A percentile compares a stretch with the other conserved stretches of the same genome.
Conservation (phyloP, 2,329 filamentous ascomycete species). For the Alternaria infectoria region DNA sequence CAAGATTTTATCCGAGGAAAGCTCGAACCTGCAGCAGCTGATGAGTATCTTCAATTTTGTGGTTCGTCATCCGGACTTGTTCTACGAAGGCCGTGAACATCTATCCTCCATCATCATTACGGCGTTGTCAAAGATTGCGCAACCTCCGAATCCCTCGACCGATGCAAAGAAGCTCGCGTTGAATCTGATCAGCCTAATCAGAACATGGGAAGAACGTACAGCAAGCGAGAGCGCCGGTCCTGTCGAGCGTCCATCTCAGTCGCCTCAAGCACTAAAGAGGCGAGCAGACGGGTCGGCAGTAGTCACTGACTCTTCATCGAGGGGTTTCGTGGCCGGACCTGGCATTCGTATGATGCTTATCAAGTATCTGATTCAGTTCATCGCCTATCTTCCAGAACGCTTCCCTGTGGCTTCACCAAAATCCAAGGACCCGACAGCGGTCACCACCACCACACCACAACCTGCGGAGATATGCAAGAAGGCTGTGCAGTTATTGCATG, state of each 20-base stretch:
- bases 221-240: conserved; percentile 62
- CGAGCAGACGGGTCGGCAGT: conserved; percentile 71
- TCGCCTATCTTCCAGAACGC: conserved; percentile 85
- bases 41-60: conserved; percentile 98
- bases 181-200: conserved; percentile 88
- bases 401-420: conserved; percentile 67
- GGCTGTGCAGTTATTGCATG: conserved; percentile 79
- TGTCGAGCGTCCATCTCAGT: conserved; percentile 63
- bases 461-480: conserved; percentile 84
- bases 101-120: conserved; percentile 88
- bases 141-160: conserved; percentile 80
- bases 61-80: conserved; percentile 87
- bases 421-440: conserved; percentile 50
- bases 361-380: conserved; percentile 95
- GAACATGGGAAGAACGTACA: conserved; percentile 88
- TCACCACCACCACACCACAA: conserved; percentile 50
- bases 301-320: conserved; percentile 60
- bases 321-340: conserved; percentile 51
- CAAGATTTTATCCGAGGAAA: conserved; percentile 91
- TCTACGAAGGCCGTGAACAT: conserved; percentile 93
- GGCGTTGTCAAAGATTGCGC: conserved; percentile 85
- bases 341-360: conserved; percentile 79
- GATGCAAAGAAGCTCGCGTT: conserved; percentile 92
- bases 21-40: conserved; percentile 92
- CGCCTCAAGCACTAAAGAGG: conserved; percentile 73